Base-by-base conservation (phyloP, 164 flowering plant genomes). In the Piper longum region DNA sequence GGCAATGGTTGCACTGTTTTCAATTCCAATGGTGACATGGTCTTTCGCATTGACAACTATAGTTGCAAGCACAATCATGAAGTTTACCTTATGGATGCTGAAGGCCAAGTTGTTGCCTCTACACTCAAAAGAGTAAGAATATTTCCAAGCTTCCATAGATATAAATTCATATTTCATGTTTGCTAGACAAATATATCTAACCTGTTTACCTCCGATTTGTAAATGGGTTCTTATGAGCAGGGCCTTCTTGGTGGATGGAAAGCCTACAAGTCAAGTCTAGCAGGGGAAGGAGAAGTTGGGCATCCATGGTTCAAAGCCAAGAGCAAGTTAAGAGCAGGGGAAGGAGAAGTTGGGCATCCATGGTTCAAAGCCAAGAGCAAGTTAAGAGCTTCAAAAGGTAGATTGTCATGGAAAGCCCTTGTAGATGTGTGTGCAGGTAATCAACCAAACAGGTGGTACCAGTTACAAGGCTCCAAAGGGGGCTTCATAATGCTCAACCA, bases 41-140 rank as follows among this genome's bases (percentile, higher is more conserved):
- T 77, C 40, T 80, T 77, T 59, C 74, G 83, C 0, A 71, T 80
- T 1, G 79, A 80, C 59, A 77, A 75, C 64, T 80, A 80, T 55
- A 62, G 72, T 48, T n/a, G 16, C 41, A 72, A 65, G 60, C 19
- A 61, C 16, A 74, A 71, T 52, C 39, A 63, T 16, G 72, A 69
- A 62, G 80, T 77, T 58, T 62, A 64, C 65, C 75, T 80, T 56
- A 80, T 80, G 83, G 80, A 80, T 75, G 58, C 43, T 16, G 64
- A 51, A 66, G 83, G 81, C 68, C 64, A 52, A 41, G 72, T 75
- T 60, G 65, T 77, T 7, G 65, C 70, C 42, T 73, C 75, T 48
- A 69, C 77, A 54, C 65, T 61, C 2, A 71, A 56, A 71, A 74
- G 68, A 77, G 77, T 74, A 70, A 62, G 57, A 12, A 52, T 3